Conservation (phyloP, 805 yeast species). For the Schizosaccharomyces japonicus region DNA sequence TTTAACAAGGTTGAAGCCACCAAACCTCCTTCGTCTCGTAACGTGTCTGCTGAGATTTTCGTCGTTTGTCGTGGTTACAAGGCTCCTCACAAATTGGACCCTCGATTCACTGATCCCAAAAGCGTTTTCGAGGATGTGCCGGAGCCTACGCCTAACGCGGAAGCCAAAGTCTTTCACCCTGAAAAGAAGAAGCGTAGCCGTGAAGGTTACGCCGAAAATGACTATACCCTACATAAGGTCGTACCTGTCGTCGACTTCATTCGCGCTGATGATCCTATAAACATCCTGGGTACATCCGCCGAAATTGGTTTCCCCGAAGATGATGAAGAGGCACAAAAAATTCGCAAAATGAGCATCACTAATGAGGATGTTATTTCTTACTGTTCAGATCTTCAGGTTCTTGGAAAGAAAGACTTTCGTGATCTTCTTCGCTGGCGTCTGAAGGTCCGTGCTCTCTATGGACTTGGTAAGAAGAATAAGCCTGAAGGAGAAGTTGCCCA, state of each 20-base stretch:
- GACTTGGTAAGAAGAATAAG: conserved; percentile 26
- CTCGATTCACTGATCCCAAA: conserved; percentile 70
- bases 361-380: conserved; percentile 61
- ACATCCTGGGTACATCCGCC: conserved; percentile 49
- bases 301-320: conserved; percentile 25
- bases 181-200: conserved; percentile 74
- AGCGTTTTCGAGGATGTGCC: conserved; percentile 84
- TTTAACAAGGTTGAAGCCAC: conserved; percentile 96
- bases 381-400: conserved; percentile 71
- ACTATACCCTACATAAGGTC: conserved; percentile 46
- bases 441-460: conserved; percentile 56
- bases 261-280: conserved; percentile 59
- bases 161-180: conserved; percentile 84
- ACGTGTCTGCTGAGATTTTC: conserved; percentile 95
- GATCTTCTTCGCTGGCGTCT: conserved; percentile 68
- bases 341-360: conserved; percentile 52
- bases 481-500: conserved; percentile 34
- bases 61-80: conserved; percentile 90
- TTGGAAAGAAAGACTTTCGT: conserved; percentile 86
- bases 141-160: conserved; percentile 33
- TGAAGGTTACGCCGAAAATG: conserved; percentile 94
- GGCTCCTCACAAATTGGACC: conserved; percentile 88
- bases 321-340: conserved; percentile 36
- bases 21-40: conserved; percentile 96
- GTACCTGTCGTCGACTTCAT: conserved; percentile 62